These are phyloP conservation scores for Penicillium sp. DNA, from an alignment of 2,329 filamentous ascomycete genomes.

Conservation along the genomic window DNA sequence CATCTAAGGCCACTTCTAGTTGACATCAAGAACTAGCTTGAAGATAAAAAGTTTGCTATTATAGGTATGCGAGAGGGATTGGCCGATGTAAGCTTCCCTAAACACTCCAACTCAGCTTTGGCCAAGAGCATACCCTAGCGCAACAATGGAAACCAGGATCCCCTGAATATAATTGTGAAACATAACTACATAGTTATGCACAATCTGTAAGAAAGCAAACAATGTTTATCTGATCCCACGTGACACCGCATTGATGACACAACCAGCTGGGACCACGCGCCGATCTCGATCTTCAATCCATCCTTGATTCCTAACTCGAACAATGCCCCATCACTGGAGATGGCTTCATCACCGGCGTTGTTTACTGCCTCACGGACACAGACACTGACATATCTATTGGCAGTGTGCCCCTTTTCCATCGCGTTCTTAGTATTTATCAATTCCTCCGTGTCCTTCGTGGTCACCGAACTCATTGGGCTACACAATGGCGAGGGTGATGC, in stretches of 20 bases:
- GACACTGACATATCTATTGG: conserved; percentile 56
- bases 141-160: background rate
- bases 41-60: background rate
- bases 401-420: conserved; percentile 60
- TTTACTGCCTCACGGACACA: conserved; percentile 57
- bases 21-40: background rate
- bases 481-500: conserved; percentile 54
- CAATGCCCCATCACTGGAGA: conserved; percentile 21
- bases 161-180: background rate
- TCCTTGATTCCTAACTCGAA: conserved; percentile 1
- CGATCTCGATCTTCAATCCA: conserved; percentile 1
- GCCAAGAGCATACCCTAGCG: background rate
- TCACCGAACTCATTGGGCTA: conserved; percentile 58
- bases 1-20: background rate
- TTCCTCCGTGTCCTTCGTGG: conserved; percentile 59
- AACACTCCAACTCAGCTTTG: background rate
- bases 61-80: background rate
- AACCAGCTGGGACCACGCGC: conserved; percentile 3
- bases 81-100: background rate
- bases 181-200: too few relatives aligned
- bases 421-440: conserved; percentile 63
- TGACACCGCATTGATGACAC: conserved; percentile 3
- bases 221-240: conserved; percentile 6
- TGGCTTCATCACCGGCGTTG: conserved; percentile 31
- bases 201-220: background rate